Percentiles rank a stretch among this genome's conserved stretches.
phyloP scores from a whole-genome alignment of 2,329 filamentous ascomycete species.

The Pseudogymnoascus sp. region DNA sequence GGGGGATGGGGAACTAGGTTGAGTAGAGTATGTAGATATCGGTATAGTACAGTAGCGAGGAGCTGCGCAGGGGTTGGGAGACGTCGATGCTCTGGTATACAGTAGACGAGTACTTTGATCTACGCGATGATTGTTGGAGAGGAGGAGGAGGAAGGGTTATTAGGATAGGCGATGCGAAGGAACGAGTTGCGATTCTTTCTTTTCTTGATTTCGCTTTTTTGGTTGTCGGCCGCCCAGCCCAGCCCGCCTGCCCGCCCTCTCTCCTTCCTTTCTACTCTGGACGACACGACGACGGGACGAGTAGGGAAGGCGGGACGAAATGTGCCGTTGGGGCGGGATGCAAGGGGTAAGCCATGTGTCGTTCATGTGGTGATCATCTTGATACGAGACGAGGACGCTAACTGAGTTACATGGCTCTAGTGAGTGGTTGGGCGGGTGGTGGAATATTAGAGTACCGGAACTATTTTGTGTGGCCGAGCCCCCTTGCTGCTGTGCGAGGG shows the following conservation, averaged over 20 bases:
- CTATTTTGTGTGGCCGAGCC: neutral
- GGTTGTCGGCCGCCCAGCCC: neutral
- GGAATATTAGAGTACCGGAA: neutral
- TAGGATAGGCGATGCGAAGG: neutral
- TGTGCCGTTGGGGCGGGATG: conserved; percentile 1
- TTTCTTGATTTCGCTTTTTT: too few relatives aligned
- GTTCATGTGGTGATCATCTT: neutral
- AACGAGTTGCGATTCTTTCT: too few relatives aligned
- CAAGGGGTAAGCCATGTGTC: neutral
- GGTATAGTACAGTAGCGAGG: neutral
- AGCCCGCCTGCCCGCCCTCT: too few relatives aligned
- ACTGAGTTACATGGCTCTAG: too few relatives aligned
- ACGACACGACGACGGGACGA: neutral
- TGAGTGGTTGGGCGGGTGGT: neutral
- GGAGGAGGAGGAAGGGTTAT: neutral
- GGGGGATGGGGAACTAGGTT: too few relatives aligned
- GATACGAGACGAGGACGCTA: too few relatives aligned
- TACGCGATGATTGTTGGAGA: neutral
- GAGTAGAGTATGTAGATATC: too few relatives aligned
- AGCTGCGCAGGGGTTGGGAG: neutral
- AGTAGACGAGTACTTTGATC: neutral
- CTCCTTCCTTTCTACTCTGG: neutral
- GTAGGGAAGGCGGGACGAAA: neutral
- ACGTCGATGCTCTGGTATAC: neutral
- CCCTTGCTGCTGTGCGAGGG: neutral